These are phyloP conservation scores for Cadophora sp. DNA, from an alignment of 2,329 filamentous ascomycete genomes.

Conservation along the genomic window DNA sequence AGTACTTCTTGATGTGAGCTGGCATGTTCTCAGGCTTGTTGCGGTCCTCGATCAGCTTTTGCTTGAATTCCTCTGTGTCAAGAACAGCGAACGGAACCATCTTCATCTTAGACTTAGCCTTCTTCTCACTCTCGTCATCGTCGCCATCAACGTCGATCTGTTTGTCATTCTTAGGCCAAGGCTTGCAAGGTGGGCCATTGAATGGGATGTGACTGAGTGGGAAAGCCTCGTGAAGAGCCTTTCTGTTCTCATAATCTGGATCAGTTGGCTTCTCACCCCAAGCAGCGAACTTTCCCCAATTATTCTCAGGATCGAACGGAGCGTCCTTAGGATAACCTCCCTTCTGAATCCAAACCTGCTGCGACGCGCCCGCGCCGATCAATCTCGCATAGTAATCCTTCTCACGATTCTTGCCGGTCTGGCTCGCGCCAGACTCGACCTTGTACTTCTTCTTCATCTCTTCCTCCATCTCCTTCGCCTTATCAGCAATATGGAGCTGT, in stretches of 20 bases:
- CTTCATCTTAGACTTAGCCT: background rate
- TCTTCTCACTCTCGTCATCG: background rate
- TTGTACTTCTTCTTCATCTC: background rate
- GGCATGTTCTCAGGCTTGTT: background rate
- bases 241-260: background rate
- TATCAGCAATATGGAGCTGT: background rate
- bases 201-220: slow-evolving; percentile 7
- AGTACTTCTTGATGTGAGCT: background rate
- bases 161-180: background rate
- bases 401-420: background rate
- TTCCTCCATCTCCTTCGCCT: background rate
- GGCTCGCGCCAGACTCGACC: background rate
- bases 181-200: background rate
- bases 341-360: slow-evolving; percentile 6
- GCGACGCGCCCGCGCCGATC: background rate
- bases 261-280: slow-evolving; percentile 15
- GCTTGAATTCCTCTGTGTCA: background rate
- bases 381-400: background rate
- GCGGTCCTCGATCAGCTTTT: background rate
- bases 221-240: slow-evolving; percentile 1
- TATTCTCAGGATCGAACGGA: slow-evolving; percentile 3
- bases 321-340: slow-evolving; percentile 5
- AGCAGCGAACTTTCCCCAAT: slow-evolving; percentile 4
- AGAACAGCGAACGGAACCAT: background rate
- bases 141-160: background rate